Conservation (phyloP, 2,329 filamentous ascomycete genomes). For the Fusarium nematophilum region DNA sequence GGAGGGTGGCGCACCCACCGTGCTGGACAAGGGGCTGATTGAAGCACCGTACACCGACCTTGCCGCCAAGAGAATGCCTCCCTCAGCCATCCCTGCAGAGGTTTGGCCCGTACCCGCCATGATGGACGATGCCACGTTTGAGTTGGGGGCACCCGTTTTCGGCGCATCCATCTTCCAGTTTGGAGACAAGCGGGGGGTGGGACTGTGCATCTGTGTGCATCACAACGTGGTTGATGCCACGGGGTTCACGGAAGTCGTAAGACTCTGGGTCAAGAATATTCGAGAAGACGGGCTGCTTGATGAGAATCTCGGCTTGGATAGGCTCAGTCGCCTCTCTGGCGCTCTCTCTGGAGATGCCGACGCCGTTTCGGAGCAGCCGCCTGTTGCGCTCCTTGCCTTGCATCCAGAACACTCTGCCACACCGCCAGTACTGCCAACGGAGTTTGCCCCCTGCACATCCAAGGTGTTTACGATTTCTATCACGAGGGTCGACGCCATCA, state of each 20-base stretch:
- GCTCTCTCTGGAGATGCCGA: not conserved
- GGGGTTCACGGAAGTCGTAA: slow-evolving; percentile 9
- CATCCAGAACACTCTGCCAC: slow-evolving; percentile 12
- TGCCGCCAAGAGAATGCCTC: slow-evolving; percentile 1
- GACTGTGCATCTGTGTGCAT: slow-evolving; percentile 13
- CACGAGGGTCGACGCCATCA: not conserved
- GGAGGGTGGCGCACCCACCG: not conserved
- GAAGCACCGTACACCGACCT: not conserved
- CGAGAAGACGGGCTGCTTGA: not conserved
- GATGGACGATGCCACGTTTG: not conserved
- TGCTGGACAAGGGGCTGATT: slow-evolving; percentile 1
- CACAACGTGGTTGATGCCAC: slow-evolving; percentile 11
- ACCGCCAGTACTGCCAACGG: not conserved
- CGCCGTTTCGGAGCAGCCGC: not conserved
- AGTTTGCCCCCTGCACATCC: slow-evolving; percentile 15
- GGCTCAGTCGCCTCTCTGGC: not conserved
- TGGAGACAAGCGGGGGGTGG: slow-evolving; percentile 2
- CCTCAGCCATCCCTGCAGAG: not conserved
- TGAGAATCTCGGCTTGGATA: not conserved
- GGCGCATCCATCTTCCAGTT: slow-evolving; percentile 4
- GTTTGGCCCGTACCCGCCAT: not conserved
- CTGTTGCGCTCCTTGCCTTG: not conserved
- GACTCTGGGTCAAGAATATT: not conserved
- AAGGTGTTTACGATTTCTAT: slow-evolving; percentile 12
- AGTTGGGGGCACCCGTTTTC: not conserved